Base-by-base conservation (phyloP, 2,329 filamentous ascomycete species). In the Penicillium occitanis region DNA sequence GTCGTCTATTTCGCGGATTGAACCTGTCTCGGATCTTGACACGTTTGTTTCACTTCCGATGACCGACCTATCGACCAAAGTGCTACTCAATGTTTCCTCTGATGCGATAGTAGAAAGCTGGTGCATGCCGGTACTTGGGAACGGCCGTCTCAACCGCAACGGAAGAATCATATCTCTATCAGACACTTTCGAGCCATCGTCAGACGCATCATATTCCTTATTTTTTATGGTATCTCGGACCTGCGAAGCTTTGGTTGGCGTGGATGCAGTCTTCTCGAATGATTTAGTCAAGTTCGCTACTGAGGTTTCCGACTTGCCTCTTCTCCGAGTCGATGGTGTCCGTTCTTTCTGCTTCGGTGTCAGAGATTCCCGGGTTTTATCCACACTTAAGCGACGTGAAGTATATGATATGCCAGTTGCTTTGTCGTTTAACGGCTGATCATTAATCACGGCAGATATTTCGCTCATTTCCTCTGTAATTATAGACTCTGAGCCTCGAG, bases 51-150 rank as follows among this genome's bases (percentile, higher is more conserved):
- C 67, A 65, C 44, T 61, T 57, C 14, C 65, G 42, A 37, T 62
- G 67, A 53, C 70, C 60, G 2, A 69, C 59, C 37, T 70, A 66
- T 74, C 72, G 10, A 65, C 71, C 5, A 69, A 64, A 28, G 78
- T 78, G 28, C 76, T 79, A 35, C 76, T 78, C 66, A 85, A 77
- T 1, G 84, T 85, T 51, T 87, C 85, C 13, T 83, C 82, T 5
- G 86, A 88, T 7, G 80, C 83, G 67, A 88, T 87, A 0, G 86
- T 87, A 7, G 86, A 87, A 1, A 88, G 77, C 67, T 80, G 79
- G 69, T 85, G 79, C 53, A 70, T 80, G n/a, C 85, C 84, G 33
- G 82, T 84, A 11, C 80, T 82, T 3, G 86, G 85, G 69, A 85
- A 84, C 8, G 77, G 77, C 61, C 80, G 78, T 69, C 78, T 80